Percentiles rank a stretch among this genome's conserved stretches.
These are phyloP conservation scores for Dryas octopetala DNA, from an alignment of 306 rosid genomes.

Conservation along the genomic window DNA sequence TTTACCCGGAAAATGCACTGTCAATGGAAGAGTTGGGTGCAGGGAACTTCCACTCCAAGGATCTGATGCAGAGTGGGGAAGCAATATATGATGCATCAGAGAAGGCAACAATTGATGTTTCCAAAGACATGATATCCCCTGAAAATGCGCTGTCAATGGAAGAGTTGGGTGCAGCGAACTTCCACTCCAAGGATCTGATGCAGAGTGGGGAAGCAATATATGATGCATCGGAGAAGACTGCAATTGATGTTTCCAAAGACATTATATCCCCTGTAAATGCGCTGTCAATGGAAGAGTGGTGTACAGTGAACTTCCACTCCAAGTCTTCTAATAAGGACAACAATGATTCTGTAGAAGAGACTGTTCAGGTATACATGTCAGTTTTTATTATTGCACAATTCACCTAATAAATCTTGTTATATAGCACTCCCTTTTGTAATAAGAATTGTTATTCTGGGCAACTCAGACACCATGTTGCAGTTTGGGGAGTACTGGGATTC, in stretches of 20 bases:
- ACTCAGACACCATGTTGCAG: not conserved
- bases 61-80: slow-evolving; percentile 17
- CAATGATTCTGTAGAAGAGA: slow-evolving; percentile 27
- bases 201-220: slow-evolving; percentile 19
- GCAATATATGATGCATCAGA: no score
- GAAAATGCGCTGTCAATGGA: no score
- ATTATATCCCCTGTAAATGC: slow-evolving; percentile 15
- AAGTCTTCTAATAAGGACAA: slow-evolving; percentile 22
- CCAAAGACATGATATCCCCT: no score
- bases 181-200: slow-evolving; percentile 20
- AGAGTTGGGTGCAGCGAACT: no score
- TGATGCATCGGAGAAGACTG: slow-evolving; percentile 20
- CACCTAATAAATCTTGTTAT: not conserved
- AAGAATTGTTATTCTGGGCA: not conserved
- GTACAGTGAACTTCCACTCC: slow-evolving; percentile 14
- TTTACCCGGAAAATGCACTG: slow-evolving; percentile 20
- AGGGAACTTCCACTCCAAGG: slow-evolving; percentile 12
- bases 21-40: slow-evolving; percentile 22
- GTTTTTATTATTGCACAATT: not conserved
- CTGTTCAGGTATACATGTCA: slow-evolving; percentile 47
- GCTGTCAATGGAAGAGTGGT: slow-evolving; percentile 26
- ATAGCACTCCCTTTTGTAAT: not conserved
- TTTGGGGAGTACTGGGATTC: not conserved
- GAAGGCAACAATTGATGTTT: no score
- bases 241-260: slow-evolving; percentile 31